A percentile compares a stretch with the other conserved stretches of the same genome.
phyloP scores from a whole-genome alignment of 176 grass and related monocot genomes.

The Pharus latifolius region DNA sequence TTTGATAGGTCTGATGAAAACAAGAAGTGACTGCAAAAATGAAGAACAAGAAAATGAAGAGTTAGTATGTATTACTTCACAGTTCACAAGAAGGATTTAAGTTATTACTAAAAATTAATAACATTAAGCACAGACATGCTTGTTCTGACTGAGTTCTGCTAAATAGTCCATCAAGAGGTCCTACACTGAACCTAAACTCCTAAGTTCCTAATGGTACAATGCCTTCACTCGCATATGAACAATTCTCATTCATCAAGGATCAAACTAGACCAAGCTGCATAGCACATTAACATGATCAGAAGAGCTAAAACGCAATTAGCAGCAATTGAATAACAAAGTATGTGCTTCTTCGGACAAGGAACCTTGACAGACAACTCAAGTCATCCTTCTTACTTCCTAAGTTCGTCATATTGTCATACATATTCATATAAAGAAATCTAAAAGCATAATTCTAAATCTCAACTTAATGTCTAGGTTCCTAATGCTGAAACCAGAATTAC shows the following conservation, averaged over 20 bases:
- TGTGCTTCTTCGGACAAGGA: neutral
- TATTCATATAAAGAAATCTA: neutral
- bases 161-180: neutral
- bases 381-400: too few relatives aligned
- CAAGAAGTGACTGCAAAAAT: conserved; percentile 72
- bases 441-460: neutral
- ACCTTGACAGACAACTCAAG: neutral
- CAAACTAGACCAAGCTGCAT: neutral
- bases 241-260: neutral
- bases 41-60: conserved; percentile 6
- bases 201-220: neutral
- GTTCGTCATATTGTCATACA: neutral
- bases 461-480: neutral
- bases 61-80: neutral
- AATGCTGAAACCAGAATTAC: neutral
- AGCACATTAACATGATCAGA: neutral
- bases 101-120: neutral
- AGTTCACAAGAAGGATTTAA: neutral
- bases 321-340: neutral
- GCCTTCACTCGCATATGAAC: neutral
- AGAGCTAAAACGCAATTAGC: neutral
- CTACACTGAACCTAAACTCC: too few relatives aligned
- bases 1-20: conserved; percentile 74
- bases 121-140: neutral
- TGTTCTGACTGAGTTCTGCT: neutral